Base-by-base conservation (phyloP, 2,329 filamentous ascomycete species). In the Stachybotrys echinatus region DNA sequence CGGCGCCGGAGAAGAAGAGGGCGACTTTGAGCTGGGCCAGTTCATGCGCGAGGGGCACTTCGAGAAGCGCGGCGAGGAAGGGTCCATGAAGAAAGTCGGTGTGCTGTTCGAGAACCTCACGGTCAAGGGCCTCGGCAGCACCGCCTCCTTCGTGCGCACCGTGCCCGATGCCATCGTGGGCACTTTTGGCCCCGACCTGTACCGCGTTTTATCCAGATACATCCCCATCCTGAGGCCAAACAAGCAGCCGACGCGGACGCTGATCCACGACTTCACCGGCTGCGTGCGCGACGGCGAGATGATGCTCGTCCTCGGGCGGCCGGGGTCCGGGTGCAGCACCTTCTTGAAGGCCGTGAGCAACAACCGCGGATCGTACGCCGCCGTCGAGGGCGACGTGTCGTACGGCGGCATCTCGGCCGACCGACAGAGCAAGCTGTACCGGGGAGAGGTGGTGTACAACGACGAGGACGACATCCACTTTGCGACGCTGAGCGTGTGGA, bases 151-250 rank as follows among this genome's bases (percentile, higher is more conserved):
- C 55, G 87, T 88, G 22, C 81, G 81, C 53, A 90, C 87, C 0
- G 69, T 92, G 0, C 88, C 88, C 0, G 79, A 88, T 55, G 88
- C 88, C 3, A 75, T 92, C 37, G 54, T 90, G 5, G 87, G 87
- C 20, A 91, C 88, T 0, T 92, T 94, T 63, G 89, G 89, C 0
- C 88, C 88, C 0, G 89, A 92, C 65, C 70, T 92, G 2, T 92
- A 89, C 64, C 77, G 73, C 20, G 69, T 89, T 6, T 58, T 91
- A 14, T 67, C 65, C 23, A 58, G 62, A 2, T 66, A 63, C 44
- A 56, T 77, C 6, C 73, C 72, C 5, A 54, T 51, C 22, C 50
- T 66, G 12, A 57, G 54, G 2, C 42, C 63, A 27, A 44, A 48
- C 22, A 53, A 56, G 12, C 51, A 58, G 1, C 62, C 58, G 0